phyloP scores from a whole-genome alignment of 2,329 filamentous ascomycete species.

The Scytalidium lignicola region DNA sequence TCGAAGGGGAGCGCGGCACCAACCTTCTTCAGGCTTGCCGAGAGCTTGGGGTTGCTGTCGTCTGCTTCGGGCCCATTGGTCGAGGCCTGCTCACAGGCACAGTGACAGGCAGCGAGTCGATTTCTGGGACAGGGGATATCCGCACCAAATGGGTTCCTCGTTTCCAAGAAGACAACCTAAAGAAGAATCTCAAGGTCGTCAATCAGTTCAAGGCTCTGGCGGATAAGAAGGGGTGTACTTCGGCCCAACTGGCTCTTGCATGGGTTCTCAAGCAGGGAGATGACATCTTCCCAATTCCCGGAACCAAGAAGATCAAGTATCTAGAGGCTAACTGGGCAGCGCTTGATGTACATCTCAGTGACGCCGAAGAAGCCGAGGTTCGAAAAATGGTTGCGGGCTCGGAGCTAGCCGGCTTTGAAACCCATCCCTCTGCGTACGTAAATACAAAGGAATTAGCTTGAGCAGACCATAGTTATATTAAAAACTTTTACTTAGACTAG shows the following conservation, averaged over 20 bases:
- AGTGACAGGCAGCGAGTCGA: not conserved
- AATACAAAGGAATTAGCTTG: not conserved
- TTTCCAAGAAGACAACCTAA: conserved; percentile 47
- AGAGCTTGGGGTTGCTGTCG: conserved; percentile 39
- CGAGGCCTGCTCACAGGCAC: conserved; percentile 38
- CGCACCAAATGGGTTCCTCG: conserved; percentile 38
- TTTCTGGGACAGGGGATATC: conserved; percentile 10
- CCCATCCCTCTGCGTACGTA: not conserved
- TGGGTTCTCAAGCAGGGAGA: conserved; percentile 58
- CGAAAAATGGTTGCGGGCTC: conserved; percentile 30
- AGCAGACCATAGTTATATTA: not conserved
- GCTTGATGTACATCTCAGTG: conserved; percentile 27
- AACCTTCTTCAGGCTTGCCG: conserved; percentile 45
- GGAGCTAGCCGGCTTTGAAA: conserved; percentile 11
- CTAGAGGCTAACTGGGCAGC: conserved; percentile 41
- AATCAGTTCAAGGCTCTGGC: conserved; percentile 45
- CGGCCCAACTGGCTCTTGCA: conserved; percentile 55
- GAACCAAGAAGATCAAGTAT: conserved; percentile 42
- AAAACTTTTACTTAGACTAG: no score
- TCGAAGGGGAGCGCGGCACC: conserved; percentile 41
- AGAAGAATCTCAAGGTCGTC: conserved; percentile 50
- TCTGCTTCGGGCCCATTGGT: conserved; percentile 38
- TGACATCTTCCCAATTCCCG: conserved; percentile 55
- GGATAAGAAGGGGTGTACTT: conserved; percentile 46
- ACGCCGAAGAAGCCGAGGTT: conserved; percentile 32